Evolutionary conservation across 208 protist species (phyloP).

Genomic region (Leptomonas seymouri): DNA sequence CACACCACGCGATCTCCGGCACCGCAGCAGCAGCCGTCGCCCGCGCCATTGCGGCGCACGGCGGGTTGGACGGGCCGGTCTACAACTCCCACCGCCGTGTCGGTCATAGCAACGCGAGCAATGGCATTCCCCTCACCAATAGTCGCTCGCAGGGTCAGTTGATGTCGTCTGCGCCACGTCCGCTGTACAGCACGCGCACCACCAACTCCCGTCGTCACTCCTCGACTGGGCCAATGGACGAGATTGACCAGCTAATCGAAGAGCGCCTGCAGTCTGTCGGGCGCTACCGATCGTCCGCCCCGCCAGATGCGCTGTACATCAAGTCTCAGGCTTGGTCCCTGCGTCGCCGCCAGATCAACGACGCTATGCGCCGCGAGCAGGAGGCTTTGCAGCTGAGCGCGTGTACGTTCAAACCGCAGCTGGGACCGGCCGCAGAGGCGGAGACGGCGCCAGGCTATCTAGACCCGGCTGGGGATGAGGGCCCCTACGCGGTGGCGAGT

Average conservation of each 20-base stretch:
- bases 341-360: slow-evolving; percentile 28
- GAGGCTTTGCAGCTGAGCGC: slow-evolving; percentile 23
- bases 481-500: background rate
- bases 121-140: background rate
- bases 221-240: slow-evolving; percentile 1
- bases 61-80: background rate
- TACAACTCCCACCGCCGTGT: background rate
- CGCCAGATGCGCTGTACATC: slow-evolving; percentile 59
- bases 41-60: slow-evolving; percentile 22
- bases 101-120: background rate
- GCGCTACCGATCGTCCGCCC: slow-evolving; percentile 36
- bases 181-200: slow-evolving; percentile 1
- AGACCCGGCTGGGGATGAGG: slow-evolving; percentile 1
- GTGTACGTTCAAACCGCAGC: slow-evolving; percentile 57
- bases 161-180: background rate
- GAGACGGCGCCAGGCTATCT: background rate
- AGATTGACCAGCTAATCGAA: slow-evolving; percentile 37
- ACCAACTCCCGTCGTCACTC: slow-evolving; percentile 1
- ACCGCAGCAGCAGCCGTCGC: slow-evolving; percentile 5
- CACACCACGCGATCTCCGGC: background rate
- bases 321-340: slow-evolving; percentile 58
- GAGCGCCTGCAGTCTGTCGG: slow-evolving; percentile 37
- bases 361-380: slow-evolving; percentile 31
- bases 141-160: background rate
- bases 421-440: slow-evolving; percentile 11